Evolutionary conservation across 495 filamentous ascomycete genomes (phyloP), one percentile per base, ranked within the genome.

Genomic region (Penicillium parvum): DNA sequence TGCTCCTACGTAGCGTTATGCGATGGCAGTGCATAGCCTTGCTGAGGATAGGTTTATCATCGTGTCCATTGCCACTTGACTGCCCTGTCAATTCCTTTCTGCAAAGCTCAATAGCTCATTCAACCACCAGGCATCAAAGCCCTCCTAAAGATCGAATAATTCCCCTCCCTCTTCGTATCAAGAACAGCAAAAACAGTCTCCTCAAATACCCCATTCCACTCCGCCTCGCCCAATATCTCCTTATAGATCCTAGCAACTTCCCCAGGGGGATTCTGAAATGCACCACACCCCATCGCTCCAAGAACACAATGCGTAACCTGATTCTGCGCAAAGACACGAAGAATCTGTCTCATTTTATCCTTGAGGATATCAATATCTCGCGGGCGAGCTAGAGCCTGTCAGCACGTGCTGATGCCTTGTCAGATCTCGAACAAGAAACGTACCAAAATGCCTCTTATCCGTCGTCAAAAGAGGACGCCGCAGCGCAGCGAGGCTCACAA

Each of bases 281-380:
- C 79, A 3, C 83, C 83, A 44, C 83, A 86, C 1, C 84, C 84
- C 61, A 85, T 66, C 0, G 84, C 82, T 0, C 83, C 83, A 1
- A 86, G 66, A 3, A 85, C 74, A 10, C 85, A 49, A 53, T 68
- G 65, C 9, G 69, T 63, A 49, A 81, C 76, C 5, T 66, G 68
- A 14, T 73, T 68, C 4, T 50, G 43, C 4, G 66, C 79, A 9
- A 76, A 71, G 23, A 83, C 62, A 1, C 78, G 68, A 17, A 85
- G 61, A n/a, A 71, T 64, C 33, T 77, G 41, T 19, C 79, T 59
- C 58, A 85, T 82, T 59, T 85, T 87, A 15, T 63, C 60, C 48
- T 73, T 68, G 49, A 72, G 79, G 5, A 71, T 32, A 9, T 22
- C 17, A 14, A 49, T 18, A 38, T 49, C 47, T 19, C 37, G 32